Base-by-base conservation (phyloP, 2,329 filamentous ascomycete genomes). In the Huntiella abstrusa region DNA sequence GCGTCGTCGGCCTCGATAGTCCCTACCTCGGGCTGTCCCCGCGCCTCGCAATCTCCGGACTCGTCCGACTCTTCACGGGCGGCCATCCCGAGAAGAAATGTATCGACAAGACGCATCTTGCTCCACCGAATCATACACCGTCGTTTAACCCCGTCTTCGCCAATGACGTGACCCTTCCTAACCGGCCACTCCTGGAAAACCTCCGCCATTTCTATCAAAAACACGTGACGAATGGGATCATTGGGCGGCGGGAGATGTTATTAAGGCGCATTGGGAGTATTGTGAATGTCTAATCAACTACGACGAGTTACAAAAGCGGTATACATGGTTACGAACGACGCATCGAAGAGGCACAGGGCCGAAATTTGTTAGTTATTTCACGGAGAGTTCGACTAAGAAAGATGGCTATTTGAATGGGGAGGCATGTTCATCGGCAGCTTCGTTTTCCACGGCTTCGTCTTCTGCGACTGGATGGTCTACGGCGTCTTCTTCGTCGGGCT, bases 1-100 rank as follows among this genome's bases (percentile, higher is more conserved):
- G 87, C 0, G 78, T 78, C 4, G 67, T 95, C 47, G 83, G 82
- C 47, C 79, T 93, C 42, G 87, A 95, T 60, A 81, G 83, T 0
- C 87, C 87, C 0, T 85, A 92, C 49, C 66, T 94, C 4, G 87
- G 87, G 3, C 80, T 95, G 57, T 85, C 95, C 60, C 86, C 85
- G 1, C 83, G 87, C 4, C 81, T 95, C 37, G 73, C 94, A 37
- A 72, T 77, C n/a, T 82, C 82, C 34, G 84, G 86, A 2, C 71
- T 93, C 46, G 73, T 77, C 2, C 88, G 83, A 56, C 68, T 93
- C 8, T 91, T 94, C 59, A 63, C 68, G 33, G 60, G 66, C 3
- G 60, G 65, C 8, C 58, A 63, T 11, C 55, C 54, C 16, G 39
- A 40, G 3, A 42, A 48, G 11, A 43, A 41, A 13, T 36, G 41